phyloP scores from a whole-genome alignment of 192 early-diverging fungal species.

The Coemansia sp. region DNA sequence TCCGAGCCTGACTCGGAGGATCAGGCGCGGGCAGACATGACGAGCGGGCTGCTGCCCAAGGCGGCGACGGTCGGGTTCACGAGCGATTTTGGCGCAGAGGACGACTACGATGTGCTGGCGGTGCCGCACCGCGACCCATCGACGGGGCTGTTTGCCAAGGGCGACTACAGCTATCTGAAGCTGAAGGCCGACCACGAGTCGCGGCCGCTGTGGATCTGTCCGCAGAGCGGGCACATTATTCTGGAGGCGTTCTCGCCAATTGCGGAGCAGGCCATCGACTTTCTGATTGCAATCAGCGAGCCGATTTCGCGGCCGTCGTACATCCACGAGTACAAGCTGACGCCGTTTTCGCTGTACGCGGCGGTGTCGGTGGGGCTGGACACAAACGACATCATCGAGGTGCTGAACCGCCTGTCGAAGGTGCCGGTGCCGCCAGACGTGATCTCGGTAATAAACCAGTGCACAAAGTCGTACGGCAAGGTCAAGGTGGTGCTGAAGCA shows the following conservation, averaged over 20 bases:
- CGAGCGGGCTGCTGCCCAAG: conserved; percentile 34
- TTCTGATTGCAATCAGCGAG: conserved; percentile 93
- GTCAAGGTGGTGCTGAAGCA: conserved; percentile 95
- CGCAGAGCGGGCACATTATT: conserved; percentile 77
- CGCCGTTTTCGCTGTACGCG: conserved; percentile 93
- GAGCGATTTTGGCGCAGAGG: conserved; percentile 8
- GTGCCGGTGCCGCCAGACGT: conserved; percentile 75
- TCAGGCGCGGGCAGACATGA: conserved; percentile 21
- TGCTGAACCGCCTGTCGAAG: conserved; percentile 88
- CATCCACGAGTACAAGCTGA: conserved; percentile 85
- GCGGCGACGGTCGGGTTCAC: conserved; percentile 16
- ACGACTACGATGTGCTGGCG: conserved; percentile 41
- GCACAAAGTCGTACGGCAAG: conserved; percentile 90
- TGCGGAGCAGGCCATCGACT: conserved; percentile 93
- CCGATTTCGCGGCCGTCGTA: conserved; percentile 76
- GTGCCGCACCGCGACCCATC: conserved; percentile 34
- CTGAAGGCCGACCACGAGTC: conserved; percentile 87
- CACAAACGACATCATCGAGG: conserved; percentile 87
- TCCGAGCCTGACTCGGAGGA: conserved; percentile 11
- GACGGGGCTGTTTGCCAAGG: conserved; percentile 61
- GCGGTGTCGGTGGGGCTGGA: conserved; percentile 97
- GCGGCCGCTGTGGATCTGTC: conserved; percentile 90
- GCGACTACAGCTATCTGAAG: conserved; percentile 72
- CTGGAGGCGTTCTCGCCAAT: conserved; percentile 98
- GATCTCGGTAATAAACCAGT: conserved; percentile 70